Evolutionary conservation across 2,329 filamentous ascomycete genomes (phyloP), one percentile per base, ranked within the genome.

Genomic region (Beauveria rudraprayagi): DNA sequence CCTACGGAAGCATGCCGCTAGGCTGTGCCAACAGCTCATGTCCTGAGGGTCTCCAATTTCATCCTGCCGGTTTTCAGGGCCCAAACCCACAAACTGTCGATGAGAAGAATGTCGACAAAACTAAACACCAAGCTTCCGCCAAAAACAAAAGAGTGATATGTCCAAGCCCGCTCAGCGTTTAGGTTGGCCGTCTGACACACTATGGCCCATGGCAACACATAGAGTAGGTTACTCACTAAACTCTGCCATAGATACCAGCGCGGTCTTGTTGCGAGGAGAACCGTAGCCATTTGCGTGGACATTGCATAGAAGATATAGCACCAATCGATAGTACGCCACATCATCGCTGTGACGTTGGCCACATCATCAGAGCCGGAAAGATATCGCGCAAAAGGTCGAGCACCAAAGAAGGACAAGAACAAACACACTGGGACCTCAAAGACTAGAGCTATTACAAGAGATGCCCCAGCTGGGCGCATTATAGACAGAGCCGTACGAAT

Each of bases 151-250:
- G 80, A 78, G 66, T 89, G 83, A 68, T 86, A 90, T 0, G 77
- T 84, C 87, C 86, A 90, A 0, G 87, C 86, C 66, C 84, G 80
- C 0, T 72, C 71, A 3, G 75, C 69, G 7, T 79, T 77, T 51
- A 87, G 71, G 2, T 72, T 60, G n/a, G 72, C 72, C 5, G 73
- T 76, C 56, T 79, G 81, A 62, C 81, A 84, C 0, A 81, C 84
- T 46, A 91, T 82, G 0, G 87, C 86, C 86, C 87, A 91, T 0
- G 87, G 87, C 3, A 91, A 71, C 0, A 90, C 86, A 68, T 86
- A 90, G 0, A 87, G 70, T 0, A 91, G 53, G 66, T 90, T 91
- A 7, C 86, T 88, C 0, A 75, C 79, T 1, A 91, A 72, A 3
- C 83, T 85, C 69, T 90, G 87, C 62, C 81, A 84, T 0, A 90